Evolutionary conservation across 2,329 filamentous ascomycete genomes (phyloP).

Genomic region (Neopestalotiopsis sp.): DNA sequence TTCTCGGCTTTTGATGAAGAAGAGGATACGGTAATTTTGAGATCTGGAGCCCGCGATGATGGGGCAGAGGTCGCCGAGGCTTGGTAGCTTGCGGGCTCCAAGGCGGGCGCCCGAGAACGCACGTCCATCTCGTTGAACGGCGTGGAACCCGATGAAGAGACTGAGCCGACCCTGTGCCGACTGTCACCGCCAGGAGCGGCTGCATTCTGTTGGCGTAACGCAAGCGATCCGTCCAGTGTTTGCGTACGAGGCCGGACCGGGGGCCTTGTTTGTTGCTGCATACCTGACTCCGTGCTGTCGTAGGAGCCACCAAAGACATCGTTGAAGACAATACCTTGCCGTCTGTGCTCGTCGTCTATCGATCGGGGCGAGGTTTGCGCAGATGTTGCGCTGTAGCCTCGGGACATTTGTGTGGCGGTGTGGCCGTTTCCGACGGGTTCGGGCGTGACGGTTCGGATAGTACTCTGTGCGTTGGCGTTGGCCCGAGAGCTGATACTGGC

Average conservation of each 20-base stretch:
- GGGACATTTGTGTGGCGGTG: conserved; percentile 30
- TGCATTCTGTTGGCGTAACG: conserved; percentile 48
- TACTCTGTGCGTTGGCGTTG: conserved; percentile 40
- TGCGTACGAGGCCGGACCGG: conserved; percentile 58
- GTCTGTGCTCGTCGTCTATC: conserved; percentile 50
- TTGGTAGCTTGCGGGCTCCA: conserved; percentile 49
- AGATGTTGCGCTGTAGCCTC: conserved; percentile 41
- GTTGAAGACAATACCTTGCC: conserved; percentile 66
- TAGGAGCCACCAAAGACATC: conserved; percentile 58
- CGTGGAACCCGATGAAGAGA: conserved; percentile 66
- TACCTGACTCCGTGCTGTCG: conserved; percentile 51
- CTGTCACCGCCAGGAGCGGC: conserved; percentile 47
- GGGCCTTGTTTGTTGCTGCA: conserved; percentile 34
- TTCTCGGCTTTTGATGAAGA: conserved; percentile 46
- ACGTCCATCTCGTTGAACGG: conserved; percentile 52
- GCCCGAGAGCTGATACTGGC: conserved; percentile 31
- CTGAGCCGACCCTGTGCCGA: conserved; percentile 72
- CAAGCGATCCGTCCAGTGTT: conserved; percentile 58
- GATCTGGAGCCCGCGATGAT: conserved; percentile 38
- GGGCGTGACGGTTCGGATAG: conserved; percentile 70
- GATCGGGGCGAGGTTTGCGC: conserved; percentile 54
- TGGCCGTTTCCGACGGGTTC: conserved; percentile 51
- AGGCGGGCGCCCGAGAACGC: conserved; percentile 43
- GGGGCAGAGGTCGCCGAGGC: conserved; percentile 40
- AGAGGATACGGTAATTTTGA: conserved; percentile 38